phyloP scores from a whole-genome alignment of 208 protist species.

The Crithidia expoeki region DNA sequence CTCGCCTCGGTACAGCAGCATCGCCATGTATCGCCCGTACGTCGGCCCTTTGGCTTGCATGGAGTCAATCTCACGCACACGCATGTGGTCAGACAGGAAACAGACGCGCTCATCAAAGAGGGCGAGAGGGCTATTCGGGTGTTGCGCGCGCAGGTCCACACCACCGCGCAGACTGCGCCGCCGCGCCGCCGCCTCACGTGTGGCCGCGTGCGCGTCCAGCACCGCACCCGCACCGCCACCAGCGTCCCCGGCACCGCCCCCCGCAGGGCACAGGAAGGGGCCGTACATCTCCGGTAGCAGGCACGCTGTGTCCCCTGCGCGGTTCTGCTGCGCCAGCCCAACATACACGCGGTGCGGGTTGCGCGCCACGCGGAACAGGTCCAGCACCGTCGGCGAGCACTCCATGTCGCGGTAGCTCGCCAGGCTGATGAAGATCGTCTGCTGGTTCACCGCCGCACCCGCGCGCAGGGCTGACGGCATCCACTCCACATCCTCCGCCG shows the following conservation, averaged over 20 bases:
- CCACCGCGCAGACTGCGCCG: slow-evolving; percentile 7
- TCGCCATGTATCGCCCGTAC: slow-evolving; percentile 80
- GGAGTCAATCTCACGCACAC: slow-evolving; percentile 52
- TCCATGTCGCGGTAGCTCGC: slow-evolving; percentile 89
- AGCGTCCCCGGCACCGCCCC: background rate
- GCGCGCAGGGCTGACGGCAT: slow-evolving; percentile 20
- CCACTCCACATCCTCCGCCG: slow-evolving; percentile 11
- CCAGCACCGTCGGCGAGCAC: slow-evolving; percentile 75
- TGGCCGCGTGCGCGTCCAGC: background rate
- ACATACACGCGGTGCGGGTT: slow-evolving; percentile 74
- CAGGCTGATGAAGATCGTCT: slow-evolving; percentile 89
- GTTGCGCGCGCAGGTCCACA: background rate
- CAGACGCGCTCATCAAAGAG: slow-evolving; percentile 42
- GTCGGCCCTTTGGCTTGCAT: slow-evolving; percentile 71
- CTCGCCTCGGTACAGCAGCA: slow-evolving; percentile 87
- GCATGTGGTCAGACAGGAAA: slow-evolving; percentile 59
- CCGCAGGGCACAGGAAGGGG: slow-evolving; percentile 22
- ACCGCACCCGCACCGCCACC: too few species aligned
- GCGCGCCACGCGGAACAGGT: slow-evolving; percentile 71
- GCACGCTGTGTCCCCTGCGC: slow-evolving; percentile 47
- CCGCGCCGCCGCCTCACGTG: slow-evolving; percentile 14
- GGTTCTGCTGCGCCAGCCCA: slow-evolving; percentile 87
- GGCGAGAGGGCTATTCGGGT: background rate
- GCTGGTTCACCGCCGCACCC: slow-evolving; percentile 15
- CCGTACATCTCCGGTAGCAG: slow-evolving; percentile 40